Evolutionary conservation across 495 filamentous ascomycete species (phyloP).

Genomic region (Bathelium albidoporum): DNA sequence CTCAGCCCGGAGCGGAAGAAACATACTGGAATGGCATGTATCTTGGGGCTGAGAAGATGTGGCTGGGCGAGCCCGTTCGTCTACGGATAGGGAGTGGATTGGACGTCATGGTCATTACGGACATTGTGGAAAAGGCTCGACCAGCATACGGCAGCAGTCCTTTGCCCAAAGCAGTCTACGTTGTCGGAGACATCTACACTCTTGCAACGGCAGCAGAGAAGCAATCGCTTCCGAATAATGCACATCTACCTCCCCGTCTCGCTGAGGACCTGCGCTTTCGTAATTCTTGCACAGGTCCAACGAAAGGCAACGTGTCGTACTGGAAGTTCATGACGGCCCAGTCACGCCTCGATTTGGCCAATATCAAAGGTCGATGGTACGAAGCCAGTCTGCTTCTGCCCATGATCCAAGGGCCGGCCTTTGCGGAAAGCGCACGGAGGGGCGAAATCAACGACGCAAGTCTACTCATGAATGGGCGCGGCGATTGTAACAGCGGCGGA

Average conservation of each 20-base stretch:
- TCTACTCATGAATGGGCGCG: conserved; percentile 41
- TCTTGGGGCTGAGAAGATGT: conserved; percentile 54
- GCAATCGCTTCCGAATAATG: conserved; percentile 22
- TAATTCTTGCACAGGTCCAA: conserved; percentile 35
- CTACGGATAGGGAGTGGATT: conserved; percentile 33
- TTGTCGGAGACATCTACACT: conserved; percentile 41
- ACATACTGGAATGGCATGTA: conserved; percentile 46
- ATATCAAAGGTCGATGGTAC: conserved; percentile 56
- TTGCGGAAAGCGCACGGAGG: conserved; percentile 27
- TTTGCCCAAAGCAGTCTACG: conserved; percentile 13
- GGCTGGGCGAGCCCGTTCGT: conserved; percentile 48
- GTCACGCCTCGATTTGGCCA: conserved; percentile 32
- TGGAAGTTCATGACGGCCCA: conserved; percentile 36
- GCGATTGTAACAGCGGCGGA: conserved; percentile 25
- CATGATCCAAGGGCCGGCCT: conserved; percentile 35
- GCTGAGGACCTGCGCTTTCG: conserved; percentile 37
- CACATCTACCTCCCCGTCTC: conserved; percentile 37
- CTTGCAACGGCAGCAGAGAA: conserved; percentile 28
- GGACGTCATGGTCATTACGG: conserved; percentile 44
- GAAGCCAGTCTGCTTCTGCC: conserved; percentile 45
- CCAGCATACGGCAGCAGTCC: conserved; percentile 11
- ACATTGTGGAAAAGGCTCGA: conserved; percentile 29
- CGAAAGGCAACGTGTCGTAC: conserved; percentile 29
- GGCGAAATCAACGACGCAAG: conserved; percentile 36
- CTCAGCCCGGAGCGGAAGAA: conserved; percentile 30